Percentiles rank a stretch among this genome's conserved stretches.
Evolutionary conservation across 768 basidiomycete species (phyloP).

Genomic region (Russula griseocarnosa): DNA sequence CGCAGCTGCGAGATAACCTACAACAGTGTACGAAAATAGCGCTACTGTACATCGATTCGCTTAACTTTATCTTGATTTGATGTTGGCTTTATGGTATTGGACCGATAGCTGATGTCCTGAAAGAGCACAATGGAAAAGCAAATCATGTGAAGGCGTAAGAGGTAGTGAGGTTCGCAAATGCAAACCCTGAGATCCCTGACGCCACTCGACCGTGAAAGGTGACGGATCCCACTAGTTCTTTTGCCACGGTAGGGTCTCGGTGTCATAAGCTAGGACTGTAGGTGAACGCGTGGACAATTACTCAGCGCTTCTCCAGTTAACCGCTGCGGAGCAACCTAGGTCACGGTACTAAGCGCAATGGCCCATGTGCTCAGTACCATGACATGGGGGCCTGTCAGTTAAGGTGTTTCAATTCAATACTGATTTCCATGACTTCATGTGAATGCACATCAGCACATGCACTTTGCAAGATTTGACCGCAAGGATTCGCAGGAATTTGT

Average conservation of each 20-base stretch:
- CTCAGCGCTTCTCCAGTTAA: neutral
- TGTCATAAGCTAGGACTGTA: neutral
- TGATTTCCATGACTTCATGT: neutral
- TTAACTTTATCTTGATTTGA: constrained; percentile 1
- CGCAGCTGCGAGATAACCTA: neutral
- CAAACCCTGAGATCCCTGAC: neutral
- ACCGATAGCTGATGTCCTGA: neutral
- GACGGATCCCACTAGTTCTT: neutral
- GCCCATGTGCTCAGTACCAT: too few relatives aligned
- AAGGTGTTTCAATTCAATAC: neutral
- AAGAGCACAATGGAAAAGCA: neutral
- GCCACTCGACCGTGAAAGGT: neutral
- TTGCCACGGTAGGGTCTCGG: neutral
- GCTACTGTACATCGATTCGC: neutral
- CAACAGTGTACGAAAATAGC: too few relatives aligned
- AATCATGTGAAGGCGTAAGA: neutral
- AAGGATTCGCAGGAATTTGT: neutral
- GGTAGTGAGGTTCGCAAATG: neutral
- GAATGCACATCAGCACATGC: neutral
- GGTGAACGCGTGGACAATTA: neutral
- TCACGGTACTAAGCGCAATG: neutral
- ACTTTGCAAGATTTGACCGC: neutral
- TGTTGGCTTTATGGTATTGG: neutral
- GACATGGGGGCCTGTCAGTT: neutral
- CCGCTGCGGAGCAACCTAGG: too few relatives aligned